Base-by-base conservation (phyloP, 306 rosid genomes). In the Fragaria iinumae region DNA sequence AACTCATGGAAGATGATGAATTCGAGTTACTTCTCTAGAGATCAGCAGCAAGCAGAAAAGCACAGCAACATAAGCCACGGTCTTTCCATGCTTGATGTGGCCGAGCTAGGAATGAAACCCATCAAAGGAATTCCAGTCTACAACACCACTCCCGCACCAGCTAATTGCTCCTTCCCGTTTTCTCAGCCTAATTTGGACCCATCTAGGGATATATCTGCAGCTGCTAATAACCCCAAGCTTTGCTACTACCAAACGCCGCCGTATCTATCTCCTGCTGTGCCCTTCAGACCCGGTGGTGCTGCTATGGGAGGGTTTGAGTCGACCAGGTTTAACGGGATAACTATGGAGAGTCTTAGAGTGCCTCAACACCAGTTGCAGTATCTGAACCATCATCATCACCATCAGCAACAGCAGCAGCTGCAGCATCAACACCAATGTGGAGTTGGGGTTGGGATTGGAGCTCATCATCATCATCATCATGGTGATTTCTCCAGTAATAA, bases 121-220 rank as follows among this genome's bases (percentile, higher is more conserved):
- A 86, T 90, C 23, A 87, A 89, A 69, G 94, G 96, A 82, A 82
- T 93, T 41, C 93, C 93, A 23, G 80, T 92, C 25, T 90, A 91
- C 80, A 74, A 21, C 69, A 86, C 69, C 53, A 49, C 18, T 57
- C 13, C 80, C 2, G 69, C 47, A 1, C 14, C 47, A 8, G 47
- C 56, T 25, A 74, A 59, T 74, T 74, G 73, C 70, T 66, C 90
- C 8, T 77, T 56, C 52, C 76, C 80, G 1, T 79, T 75, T 8
- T 18, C 85, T 56, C 59, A 57, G 16, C 78, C 69, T 9, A 44
- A 66, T n/a, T 60, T 14, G 13, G 12, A 21, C 13, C 57, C 32
- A 38, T 59, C 69, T 67, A 69, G 72, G 75, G 76, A 48, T 57
- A 71, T 60, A 29, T 34, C 43, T 14, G 4, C 68, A 13, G 41